Evolutionary conservation across 2,329 filamentous ascomycete genomes (phyloP).

Genomic region (Pezicula rhizophila): DNA sequence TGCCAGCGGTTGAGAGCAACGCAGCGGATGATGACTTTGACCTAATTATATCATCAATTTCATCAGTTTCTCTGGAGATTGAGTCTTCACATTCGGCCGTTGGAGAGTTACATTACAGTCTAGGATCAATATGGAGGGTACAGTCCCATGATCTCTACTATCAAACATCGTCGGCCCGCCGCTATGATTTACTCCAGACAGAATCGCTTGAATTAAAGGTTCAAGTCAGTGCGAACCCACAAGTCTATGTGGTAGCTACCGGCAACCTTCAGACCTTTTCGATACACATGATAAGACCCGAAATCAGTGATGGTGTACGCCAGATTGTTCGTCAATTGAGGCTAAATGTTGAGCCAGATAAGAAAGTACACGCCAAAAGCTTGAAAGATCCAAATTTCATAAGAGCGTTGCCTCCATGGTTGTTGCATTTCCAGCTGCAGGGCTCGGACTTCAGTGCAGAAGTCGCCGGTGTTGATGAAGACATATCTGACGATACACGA

Average conservation of each 20-base stretch:
- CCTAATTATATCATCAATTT: constrained; percentile 89
- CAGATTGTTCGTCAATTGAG: constrained; percentile 85
- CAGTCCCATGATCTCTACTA: constrained; percentile 91
- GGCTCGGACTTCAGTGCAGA: constrained; percentile 87
- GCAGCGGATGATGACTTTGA: constrained; percentile 78
- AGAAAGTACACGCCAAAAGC: constrained; percentile 42
- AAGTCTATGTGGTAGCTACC: constrained; percentile 74
- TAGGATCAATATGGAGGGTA: constrained; percentile 75
- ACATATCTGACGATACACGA: constrained; percentile 74
- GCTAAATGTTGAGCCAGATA: constrained; percentile 61
- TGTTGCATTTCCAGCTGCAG: constrained; percentile 77
- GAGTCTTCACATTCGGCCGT: constrained; percentile 91
- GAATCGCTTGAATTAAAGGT: constrained; percentile 84
- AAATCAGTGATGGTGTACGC: constrained; percentile 86
- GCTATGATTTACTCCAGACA: constrained; percentile 81
- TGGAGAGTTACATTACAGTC: constrained; percentile 78
- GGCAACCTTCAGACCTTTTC: constrained; percentile 82
- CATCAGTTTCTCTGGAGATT: constrained; percentile 84
- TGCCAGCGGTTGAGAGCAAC: constrained; percentile 68
- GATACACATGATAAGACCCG: constrained; percentile 81
- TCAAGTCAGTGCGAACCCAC: constrained; percentile 77
- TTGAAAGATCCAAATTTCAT: constrained; percentile 61
- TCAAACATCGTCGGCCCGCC: constrained; percentile 74
- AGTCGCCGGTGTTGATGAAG: constrained; percentile 79
- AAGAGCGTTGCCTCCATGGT: constrained; percentile 74